phyloP scores from a whole-genome alignment of 2,329 filamentous ascomycete species.

The Fusarium sp. region DNA sequence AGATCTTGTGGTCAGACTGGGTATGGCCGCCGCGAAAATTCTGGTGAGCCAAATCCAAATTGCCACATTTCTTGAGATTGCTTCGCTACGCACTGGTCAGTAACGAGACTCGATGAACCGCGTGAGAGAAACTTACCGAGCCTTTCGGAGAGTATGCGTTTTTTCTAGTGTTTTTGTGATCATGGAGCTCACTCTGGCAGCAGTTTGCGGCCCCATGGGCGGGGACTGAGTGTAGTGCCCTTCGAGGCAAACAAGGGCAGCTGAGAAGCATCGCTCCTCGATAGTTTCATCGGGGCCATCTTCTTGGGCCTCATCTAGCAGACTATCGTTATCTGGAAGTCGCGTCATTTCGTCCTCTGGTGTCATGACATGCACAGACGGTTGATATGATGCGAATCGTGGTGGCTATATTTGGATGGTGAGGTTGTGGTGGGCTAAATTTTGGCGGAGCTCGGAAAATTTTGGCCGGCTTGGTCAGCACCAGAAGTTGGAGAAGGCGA shows the following conservation, averaged over 20 bases:
- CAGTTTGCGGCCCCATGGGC: constrained; percentile 68
- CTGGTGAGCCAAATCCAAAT: constrained; percentile 75
- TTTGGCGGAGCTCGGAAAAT: constrained; percentile 46
- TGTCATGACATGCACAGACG: constrained; percentile 25
- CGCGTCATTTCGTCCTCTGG: constrained; percentile 45
- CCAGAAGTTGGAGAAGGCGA: constrained; percentile 2
- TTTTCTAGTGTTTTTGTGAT: constrained; percentile 72
- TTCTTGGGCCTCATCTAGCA: constrained; percentile 31
- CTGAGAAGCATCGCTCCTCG: constrained; percentile 73
- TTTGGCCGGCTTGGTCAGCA: constrained; percentile 49
- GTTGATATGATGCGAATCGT: constrained; percentile 16
- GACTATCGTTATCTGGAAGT: constrained; percentile 42
- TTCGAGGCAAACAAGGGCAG: constrained; percentile 71
- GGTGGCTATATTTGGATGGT: constrained; percentile 21
- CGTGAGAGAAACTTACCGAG: constrained; percentile 60
- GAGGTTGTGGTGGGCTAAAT: constrained; percentile 37
- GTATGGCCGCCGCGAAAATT: constrained; percentile 72
- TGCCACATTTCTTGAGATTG: constrained; percentile 71
- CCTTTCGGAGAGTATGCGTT: constrained; percentile 71
- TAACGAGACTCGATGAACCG: not conserved
- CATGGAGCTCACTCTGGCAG: constrained; percentile 67
- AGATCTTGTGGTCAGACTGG: constrained; percentile 70
- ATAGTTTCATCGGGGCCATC: constrained; percentile 61
- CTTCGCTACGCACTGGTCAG: constrained; percentile 61
- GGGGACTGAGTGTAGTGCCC: constrained; percentile 70